These are phyloP conservation scores for Polytrichum formosum DNA, from an alignment of 225 moss, liverwort and hornwort species.

Conservation along the genomic window DNA sequence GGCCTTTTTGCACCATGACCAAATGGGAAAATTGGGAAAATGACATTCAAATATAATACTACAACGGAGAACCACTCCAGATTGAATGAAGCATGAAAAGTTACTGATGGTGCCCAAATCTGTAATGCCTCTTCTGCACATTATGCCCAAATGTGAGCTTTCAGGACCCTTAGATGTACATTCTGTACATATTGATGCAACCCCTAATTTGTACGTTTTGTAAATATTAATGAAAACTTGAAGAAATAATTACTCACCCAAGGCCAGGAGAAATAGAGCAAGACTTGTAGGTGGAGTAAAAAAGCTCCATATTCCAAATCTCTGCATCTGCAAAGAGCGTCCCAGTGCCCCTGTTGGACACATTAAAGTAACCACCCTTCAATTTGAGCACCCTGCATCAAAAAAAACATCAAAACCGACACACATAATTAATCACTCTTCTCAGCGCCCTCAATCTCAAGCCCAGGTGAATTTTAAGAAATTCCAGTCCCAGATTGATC, in stretches of 20 bases:
- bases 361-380: slow-evolving; percentile 47
- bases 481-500: background rate
- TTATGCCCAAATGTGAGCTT: no score
- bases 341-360: background rate
- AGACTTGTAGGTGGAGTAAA: slow-evolving; percentile 44
- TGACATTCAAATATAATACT: no score
- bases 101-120: no score
- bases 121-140: no score
- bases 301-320: slow-evolving; percentile 40
- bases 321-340: background rate
- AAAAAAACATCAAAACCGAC: background rate
- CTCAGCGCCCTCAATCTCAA: background rate
- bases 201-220: no score
- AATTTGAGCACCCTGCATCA: slow-evolving; percentile 42
- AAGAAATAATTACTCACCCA: slow-evolving; percentile 29
- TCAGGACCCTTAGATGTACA: no score
- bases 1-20: no score
- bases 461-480: background rate
- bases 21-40: no score
- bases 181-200: no score
- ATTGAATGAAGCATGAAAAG: no score
- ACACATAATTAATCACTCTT: background rate
- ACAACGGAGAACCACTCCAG: no score
- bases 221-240: no score
- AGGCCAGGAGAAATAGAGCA: slow-evolving; percentile 41